Conservation (phyloP, 176 grass and related monocot genomes). For the Poa annua region DNA sequence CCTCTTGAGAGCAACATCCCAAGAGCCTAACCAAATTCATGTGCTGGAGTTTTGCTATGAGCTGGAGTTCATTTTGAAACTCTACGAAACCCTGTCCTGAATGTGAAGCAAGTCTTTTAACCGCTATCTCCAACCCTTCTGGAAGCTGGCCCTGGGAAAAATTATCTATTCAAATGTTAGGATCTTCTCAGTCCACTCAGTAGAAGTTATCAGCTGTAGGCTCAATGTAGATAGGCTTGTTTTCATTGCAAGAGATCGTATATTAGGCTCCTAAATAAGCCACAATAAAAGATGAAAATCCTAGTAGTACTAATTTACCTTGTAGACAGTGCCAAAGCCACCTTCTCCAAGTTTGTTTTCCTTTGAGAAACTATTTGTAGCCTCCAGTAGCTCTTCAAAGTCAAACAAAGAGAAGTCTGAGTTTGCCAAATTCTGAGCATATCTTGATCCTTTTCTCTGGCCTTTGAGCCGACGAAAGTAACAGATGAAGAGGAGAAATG, state of each 20-base stretch:
- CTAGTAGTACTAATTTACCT: slow-evolving; percentile 31
- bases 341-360: slow-evolving; percentile 53
- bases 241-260: neutral
- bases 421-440: too few species aligned
- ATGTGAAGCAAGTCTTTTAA: slow-evolving; percentile 10
- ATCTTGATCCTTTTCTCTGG: neutral
- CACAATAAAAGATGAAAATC: neutral
- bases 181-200: neutral
- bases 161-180: neutral
- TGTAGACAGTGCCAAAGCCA: slow-evolving; percentile 57
- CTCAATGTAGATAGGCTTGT: neutral
- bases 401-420: slow-evolving; percentile 41
- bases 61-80: slow-evolving; percentile 19
- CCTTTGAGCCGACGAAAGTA: neutral
- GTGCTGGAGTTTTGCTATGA: slow-evolving; percentile 29
- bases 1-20: slow-evolving; percentile 45
- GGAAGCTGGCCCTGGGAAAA: neutral
- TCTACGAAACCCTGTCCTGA: neutral
- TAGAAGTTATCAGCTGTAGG: neutral
- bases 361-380: slow-evolving; percentile 43
- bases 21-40: slow-evolving; percentile 22
- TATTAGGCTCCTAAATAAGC: neutral
- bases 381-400: slow-evolving; percentile 35
- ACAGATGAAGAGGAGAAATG: slow-evolving; percentile 8
- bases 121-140: neutral